Base-by-base conservation (phyloP, 768 basidiomycete genomes). In the Termitomyces heimii region DNA sequence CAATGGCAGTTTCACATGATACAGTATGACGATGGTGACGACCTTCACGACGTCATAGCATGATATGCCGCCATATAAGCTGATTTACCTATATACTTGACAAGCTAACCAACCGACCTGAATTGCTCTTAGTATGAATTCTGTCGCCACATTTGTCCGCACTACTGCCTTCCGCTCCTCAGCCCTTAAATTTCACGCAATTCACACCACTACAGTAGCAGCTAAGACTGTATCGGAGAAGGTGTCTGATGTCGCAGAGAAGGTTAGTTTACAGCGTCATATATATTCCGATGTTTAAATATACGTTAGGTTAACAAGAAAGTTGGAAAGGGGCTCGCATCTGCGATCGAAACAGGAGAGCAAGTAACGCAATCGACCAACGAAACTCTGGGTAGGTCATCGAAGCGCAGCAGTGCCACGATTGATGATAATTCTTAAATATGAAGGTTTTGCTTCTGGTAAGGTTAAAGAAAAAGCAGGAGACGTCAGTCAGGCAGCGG, bases 291-390 rank as follows among this genome's bases (percentile, higher is more conserved):
- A 2, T 7, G 29, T n/a, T 42, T 3, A 39, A 22, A 13, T 37
- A n/a, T 28, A 16, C 7, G n/a, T 46, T 5, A 80, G 78, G 71
- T 79, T 0, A 80, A 77, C 57, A 74, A 73, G 61, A 75, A 72
- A 18, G 65, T 80, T 10, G 77, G 79, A 5, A 68, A 77, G 58
- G 72, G 73, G 2, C 63, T 81, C 14, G 79, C 79, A 13, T 73
- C 71, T 29, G 79, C 78, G 1, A 74, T 82, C 48, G 79, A 79
- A 24, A 74, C 66, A 14, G 79, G 80, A 0, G 75, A 81, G 62
- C 63, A 77, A 53, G 73, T 71, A 46, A 70, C 77, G 0, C 53
- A 73, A 53, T 60, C 68, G 10, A 72, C 77, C 1, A 78, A 80
- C 56, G 72, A 79, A 24, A 72, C 70, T 4, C 1, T 82, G 34